Conservation (phyloP, 768 basidiomycete genomes). For the Trametes villosa region DNA sequence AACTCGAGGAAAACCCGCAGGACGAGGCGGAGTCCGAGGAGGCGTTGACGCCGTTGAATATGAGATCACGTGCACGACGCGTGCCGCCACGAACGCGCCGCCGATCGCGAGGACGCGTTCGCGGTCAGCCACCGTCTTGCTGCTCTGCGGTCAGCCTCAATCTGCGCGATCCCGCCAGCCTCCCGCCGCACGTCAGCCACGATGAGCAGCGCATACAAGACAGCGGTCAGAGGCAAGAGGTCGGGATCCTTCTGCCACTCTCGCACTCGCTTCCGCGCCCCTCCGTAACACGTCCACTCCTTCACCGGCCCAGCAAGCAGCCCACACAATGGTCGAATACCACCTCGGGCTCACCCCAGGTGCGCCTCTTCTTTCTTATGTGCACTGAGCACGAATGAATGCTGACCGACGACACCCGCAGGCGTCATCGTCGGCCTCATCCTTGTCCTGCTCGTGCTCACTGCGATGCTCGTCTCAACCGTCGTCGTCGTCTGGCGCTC, state of each 20-base stretch:
- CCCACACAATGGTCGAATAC: conserved; percentile 16
- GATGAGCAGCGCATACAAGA: conserved; percentile 8
- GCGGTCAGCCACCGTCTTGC: background rate
- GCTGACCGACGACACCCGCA: background rate
- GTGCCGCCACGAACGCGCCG: background rate
- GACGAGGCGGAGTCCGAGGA: too few relatives aligned
- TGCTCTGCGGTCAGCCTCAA: background rate
- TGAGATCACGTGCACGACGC: too few relatives aligned
- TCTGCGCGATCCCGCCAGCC: background rate
- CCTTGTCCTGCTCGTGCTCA: conserved; percentile 14
- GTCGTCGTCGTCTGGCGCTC: conserved; percentile 22
- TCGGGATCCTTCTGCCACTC: background rate
- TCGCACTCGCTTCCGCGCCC: background rate
- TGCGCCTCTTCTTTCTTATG: background rate
- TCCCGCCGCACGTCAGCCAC: conserved; percentile 13
- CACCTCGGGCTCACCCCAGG: conserved; percentile 22
- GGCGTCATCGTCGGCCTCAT: conserved; percentile 22
- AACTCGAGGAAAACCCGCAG: too few relatives aligned
- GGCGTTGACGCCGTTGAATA: too few relatives aligned
- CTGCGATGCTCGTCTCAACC: conserved; percentile 22
- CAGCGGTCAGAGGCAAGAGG: background rate
- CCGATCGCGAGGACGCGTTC: too few relatives aligned
- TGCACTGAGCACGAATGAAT: too few relatives aligned
- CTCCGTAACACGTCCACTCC: background rate
- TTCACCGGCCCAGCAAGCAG: background rate